phyloP scores from a whole-genome alignment of 768 basidiomycete genomes.

The Glaciozyma martinii region DNA sequence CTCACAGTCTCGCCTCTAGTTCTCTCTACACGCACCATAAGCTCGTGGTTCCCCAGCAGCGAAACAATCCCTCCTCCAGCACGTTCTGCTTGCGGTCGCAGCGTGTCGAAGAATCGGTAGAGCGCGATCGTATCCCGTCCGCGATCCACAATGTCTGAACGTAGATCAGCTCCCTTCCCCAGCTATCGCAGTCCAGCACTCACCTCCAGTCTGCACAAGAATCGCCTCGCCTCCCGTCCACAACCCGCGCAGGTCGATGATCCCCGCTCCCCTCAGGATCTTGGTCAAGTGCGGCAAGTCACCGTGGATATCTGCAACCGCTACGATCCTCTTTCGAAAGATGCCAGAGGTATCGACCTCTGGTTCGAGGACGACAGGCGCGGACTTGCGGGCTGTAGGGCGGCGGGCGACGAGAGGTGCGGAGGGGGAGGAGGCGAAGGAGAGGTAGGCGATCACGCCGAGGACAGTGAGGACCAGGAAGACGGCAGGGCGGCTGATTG shows the following conservation, averaged over 20 bases:
- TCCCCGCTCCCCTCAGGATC: constrained; percentile 69
- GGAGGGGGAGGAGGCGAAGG: background rate
- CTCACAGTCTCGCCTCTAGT: too few species aligned
- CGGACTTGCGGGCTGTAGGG: background rate
- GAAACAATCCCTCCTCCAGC: constrained; percentile 65
- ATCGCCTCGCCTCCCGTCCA: constrained; percentile 79
- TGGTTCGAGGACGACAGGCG: background rate
- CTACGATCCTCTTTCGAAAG: background rate
- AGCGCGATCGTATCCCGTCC: constrained; percentile 83
- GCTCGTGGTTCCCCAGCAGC: constrained; percentile 89
- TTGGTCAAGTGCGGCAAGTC: constrained; percentile 68
- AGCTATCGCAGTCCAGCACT: constrained; percentile 30
- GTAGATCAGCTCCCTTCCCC: constrained; percentile 6
- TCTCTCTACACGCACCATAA: constrained; percentile 56
- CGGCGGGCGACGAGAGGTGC: background rate
- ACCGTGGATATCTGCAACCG: constrained; percentile 87
- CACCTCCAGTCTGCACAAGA: constrained; percentile 91
- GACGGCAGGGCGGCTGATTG: background rate
- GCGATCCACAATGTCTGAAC: constrained; percentile 44
- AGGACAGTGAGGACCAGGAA: background rate
- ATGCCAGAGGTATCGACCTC: background rate
- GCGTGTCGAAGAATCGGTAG: constrained; percentile 71
- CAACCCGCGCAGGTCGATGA: constrained; percentile 59
- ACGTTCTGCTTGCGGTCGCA: constrained; percentile 63
- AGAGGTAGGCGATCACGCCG: background rate